A percentile compares a stretch with the other conserved stretches of the same genome.
Conservation (phyloP, 805 yeast genomes). For the Hanseniaspora hatyaiensis region DNA sequence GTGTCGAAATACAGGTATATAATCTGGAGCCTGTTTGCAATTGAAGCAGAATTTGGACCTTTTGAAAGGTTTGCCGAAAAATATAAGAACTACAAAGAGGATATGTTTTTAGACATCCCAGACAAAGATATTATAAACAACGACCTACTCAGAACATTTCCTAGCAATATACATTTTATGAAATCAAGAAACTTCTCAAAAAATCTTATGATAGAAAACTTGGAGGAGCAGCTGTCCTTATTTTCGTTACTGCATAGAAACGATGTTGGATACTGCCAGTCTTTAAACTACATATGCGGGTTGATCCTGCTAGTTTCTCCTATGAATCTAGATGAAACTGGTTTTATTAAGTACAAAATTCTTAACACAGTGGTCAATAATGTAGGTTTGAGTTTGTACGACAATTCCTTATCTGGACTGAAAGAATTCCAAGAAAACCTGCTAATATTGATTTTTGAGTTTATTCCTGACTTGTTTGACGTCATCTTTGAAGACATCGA, state of each 20-base stretch:
- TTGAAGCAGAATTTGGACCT: neutral
- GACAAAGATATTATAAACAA: slow-evolving; percentile 90
- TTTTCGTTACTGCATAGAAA: slow-evolving; percentile 7
- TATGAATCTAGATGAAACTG: neutral
- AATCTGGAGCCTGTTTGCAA: slow-evolving; percentile 1
- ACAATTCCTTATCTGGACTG: slow-evolving; percentile 11
- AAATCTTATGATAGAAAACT: slow-evolving; percentile 6
- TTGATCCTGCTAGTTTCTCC: slow-evolving; percentile 52
- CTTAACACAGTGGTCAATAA: slow-evolving; percentile 3
- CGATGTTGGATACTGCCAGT: slow-evolving; percentile 87
- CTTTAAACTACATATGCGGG: slow-evolving; percentile 86
- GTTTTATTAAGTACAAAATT: slow-evolving; percentile 1
- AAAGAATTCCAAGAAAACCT: slow-evolving; percentile 8
- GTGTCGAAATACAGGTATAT: slow-evolving; percentile 7
- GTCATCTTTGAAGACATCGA: neutral
- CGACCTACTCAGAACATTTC: slow-evolving; percentile 87
- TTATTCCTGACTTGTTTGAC: slow-evolving; percentile 11
- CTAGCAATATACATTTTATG: slow-evolving; percentile 78
- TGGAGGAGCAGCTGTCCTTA: slow-evolving; percentile 7
- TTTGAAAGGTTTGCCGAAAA: neutral
- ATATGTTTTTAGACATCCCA: slow-evolving; percentile 16
- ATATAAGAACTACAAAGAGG: slow-evolving; percentile 9
- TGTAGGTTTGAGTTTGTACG: slow-evolving; percentile 7
- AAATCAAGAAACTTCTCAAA: slow-evolving; percentile 23
- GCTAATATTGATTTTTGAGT: slow-evolving; percentile 3